Base-by-base conservation (phyloP, 495 filamentous ascomycete genomes). In the Daldinia vernicosa region DNA sequence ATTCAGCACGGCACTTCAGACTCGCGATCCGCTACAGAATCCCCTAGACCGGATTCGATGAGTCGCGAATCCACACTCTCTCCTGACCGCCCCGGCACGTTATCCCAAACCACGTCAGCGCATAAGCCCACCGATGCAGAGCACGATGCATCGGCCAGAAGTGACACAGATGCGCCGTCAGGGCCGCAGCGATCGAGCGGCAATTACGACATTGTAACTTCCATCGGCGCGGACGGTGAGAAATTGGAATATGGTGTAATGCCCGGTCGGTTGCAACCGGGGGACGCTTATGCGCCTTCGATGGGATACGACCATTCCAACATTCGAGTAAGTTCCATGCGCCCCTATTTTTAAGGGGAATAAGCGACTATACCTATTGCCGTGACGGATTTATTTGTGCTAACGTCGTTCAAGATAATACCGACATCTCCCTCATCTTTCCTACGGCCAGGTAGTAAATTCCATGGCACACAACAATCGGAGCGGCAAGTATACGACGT, bases 401-500 rank as follows among this genome's bases (percentile, higher is more conserved):
- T 83, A 55, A 80, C 60, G 55, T 66, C 4, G 43, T n/a, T 30
- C 4, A 53, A 90, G 88, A 80, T 90, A 70, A 81, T 88, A 51
- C 87, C 90, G 3, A 83, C 84, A 24, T 84, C 86, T 4, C 85
- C 92, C 2, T 96, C 93, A 6, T 95, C 93, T 5, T 97, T 90
- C 78, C 83, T 99, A 26, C 91, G 93, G 40, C 89, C 94, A 1
- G 94, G 95, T 27, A 96, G 92, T 79, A 92, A 86, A 77, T 99
- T 98, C 75, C 84, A 85, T 33, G 96, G 96, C 51, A 95, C 92
- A 9, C 96, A 99, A 74, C 90, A 93, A 77, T 98, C 94, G 6
- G 94, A 97, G 72, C 87, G 89, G 45, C 93, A 96, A 71, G 85
- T 90, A 5, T 99, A 99, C 78, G 92, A 95, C 63, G 96, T 99